Percentiles rank a stretch among this genome's conserved stretches.
Evolutionary conservation across 352 stramenopile species (phyloP).

Genomic region (Pythium chondricola): DNA sequence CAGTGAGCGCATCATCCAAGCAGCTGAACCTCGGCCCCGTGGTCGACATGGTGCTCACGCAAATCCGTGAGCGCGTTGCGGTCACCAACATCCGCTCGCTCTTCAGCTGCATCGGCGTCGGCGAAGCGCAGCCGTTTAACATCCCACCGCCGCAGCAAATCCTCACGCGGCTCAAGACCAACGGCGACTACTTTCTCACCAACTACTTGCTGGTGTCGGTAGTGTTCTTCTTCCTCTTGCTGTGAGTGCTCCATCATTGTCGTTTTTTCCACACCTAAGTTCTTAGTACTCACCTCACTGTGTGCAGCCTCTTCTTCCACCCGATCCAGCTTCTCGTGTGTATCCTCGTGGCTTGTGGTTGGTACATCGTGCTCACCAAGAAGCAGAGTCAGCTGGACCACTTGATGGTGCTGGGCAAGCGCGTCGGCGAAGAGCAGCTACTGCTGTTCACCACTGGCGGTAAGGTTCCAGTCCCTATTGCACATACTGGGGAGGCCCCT

Average conservation of each 20-base stretch:
- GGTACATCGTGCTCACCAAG: conserved; percentile 62
- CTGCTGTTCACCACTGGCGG: conserved; percentile 54
- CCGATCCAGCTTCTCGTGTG: conserved; percentile 61
- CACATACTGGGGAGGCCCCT: not conserved
- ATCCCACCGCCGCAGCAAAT: conserved; percentile 41
- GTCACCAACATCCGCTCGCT: conserved; percentile 47
- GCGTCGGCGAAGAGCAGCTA: conserved; percentile 56
- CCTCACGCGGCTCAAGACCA: conserved; percentile 50
- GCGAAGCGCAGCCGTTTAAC: conserved; percentile 55
- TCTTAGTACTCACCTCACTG: too few relatives aligned
- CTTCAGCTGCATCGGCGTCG: conserved; percentile 55
- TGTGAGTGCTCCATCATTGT: conserved; percentile 21
- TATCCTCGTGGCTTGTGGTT: conserved; percentile 50
- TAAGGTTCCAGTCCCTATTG: conserved; percentile 17
- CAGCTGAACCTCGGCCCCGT: conserved; percentile 20
- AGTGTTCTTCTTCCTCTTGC: conserved; percentile 53
- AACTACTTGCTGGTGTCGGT: conserved; percentile 66
- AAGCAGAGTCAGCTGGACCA: conserved; percentile 41
- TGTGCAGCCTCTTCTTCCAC: conserved; percentile 58
- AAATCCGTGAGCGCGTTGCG: conserved; percentile 34
- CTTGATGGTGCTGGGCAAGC: conserved; percentile 44
- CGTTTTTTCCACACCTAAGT: not conserved
- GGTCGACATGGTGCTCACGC: conserved; percentile 28
- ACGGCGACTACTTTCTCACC: conserved; percentile 66
- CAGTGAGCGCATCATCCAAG: conserved; percentile 6